Conservation (phyloP, 2,329 filamentous ascomycete species). For the Aspergillus fructus region DNA sequence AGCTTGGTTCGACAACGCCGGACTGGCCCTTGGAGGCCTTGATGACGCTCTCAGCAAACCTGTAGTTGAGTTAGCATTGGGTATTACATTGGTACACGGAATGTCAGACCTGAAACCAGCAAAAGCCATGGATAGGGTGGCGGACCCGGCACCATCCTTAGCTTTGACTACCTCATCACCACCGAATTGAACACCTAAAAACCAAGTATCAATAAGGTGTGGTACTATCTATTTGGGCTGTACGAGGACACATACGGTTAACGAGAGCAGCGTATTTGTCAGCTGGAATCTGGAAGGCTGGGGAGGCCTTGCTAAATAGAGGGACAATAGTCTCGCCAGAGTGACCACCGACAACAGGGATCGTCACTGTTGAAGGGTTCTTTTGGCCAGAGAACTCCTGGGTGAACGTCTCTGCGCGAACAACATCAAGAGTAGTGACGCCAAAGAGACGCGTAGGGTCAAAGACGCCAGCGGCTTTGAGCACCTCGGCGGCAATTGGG, state of each 20-base stretch:
- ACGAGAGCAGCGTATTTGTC: conserved; percentile 90
- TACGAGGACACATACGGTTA: conserved; percentile 61
- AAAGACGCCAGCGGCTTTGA: conserved; percentile 91
- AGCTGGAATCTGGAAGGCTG: conserved; percentile 73
- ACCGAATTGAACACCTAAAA: conserved; percentile 80
- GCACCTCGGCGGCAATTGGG: conserved; percentile 92
- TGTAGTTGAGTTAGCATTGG: conserved; percentile 36
- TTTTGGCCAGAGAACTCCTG: conserved; percentile 79
- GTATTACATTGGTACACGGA: conserved; percentile 6
- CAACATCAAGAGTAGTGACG: conserved; percentile 97
- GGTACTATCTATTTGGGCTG: neutral
- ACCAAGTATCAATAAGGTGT: neutral
- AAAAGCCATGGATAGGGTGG: conserved; percentile 92
- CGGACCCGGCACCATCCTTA: conserved; percentile 87
- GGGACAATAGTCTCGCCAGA: conserved; percentile 98
- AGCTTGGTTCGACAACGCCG: conserved; percentile 91
- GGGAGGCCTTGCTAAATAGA: conserved; percentile 88
- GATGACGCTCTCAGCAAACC: conserved; percentile 92
- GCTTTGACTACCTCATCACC: conserved; percentile 96
- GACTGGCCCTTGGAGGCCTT: conserved; percentile 86
- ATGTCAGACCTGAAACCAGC: conserved; percentile 79
- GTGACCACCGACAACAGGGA: conserved; percentile 95
- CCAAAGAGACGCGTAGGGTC: conserved; percentile 95
- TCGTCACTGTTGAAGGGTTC: conserved; percentile 76
- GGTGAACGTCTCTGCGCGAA: conserved; percentile 96